phyloP scores from a whole-genome alignment of 768 basidiomycete genomes.

The Stropharia rugosoannulata region DNA sequence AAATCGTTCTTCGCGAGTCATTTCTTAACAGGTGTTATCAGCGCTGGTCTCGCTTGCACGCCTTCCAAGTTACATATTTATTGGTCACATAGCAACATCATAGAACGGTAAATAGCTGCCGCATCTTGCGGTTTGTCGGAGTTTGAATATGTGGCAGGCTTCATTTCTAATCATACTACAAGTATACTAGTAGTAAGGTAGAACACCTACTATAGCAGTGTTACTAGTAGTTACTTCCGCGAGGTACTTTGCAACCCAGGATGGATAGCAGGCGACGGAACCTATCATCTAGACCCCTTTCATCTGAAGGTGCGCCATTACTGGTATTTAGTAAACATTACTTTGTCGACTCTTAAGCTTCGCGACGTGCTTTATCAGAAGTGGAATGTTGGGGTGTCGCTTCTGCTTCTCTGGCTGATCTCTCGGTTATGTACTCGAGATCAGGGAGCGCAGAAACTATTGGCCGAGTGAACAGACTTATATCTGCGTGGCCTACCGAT shows the following conservation, averaged over 20 bases:
- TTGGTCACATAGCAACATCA: too few relatives aligned
- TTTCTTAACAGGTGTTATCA: too few relatives aligned
- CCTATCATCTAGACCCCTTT: constrained; percentile 60
- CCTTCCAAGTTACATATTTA: too few relatives aligned
- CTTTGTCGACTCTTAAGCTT: constrained; percentile 14
- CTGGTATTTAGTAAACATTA: constrained; percentile 5
- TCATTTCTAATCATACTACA: background rate
- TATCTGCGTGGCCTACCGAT: constrained; percentile 70
- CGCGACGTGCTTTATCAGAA: constrained; percentile 43
- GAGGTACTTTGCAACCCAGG: background rate
- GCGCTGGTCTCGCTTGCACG: too few relatives aligned
- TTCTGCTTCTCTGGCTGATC: constrained; percentile 51
- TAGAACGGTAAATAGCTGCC: too few relatives aligned
- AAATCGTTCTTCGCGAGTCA: too few relatives aligned
- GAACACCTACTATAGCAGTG: background rate
- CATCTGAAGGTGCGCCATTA: constrained; percentile 64
- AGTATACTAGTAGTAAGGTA: constrained; percentile 3
- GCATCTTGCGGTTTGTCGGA: background rate
- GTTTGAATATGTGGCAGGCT: background rate
- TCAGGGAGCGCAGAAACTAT: constrained; percentile 55
- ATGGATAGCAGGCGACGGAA: constrained; percentile 42
- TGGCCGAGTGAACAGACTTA: constrained; percentile 70
- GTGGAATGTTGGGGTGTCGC: constrained; percentile 77
- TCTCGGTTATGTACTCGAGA: constrained; percentile 55
- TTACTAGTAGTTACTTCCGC: background rate